Base-by-base conservation (phyloP, 352 stramenopile species). In the Phytophthora constricta region DNA sequence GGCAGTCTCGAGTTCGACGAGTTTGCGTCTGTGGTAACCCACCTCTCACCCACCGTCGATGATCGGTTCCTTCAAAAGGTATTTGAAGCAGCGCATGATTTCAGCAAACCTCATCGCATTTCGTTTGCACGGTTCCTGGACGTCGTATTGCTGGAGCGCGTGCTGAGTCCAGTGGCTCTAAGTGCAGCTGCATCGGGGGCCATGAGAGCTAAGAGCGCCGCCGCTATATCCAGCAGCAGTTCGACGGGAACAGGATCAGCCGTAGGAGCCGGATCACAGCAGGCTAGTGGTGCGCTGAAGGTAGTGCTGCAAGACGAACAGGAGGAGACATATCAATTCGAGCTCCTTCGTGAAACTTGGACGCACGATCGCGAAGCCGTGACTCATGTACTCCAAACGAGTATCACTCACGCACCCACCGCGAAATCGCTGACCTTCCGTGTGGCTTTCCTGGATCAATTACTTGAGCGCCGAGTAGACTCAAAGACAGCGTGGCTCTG, bases 401-500 rank as follows among this genome's bases (percentile, higher is more conserved):
- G 50, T 31, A 90, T 93, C 61, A 81, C 82, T 7, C 86, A 93
- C 69, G 65, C 65, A 16, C 79, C 74, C 16, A 91, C 82, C 0
- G 82, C 72, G 0, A 75, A 82, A 34, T 80, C 80, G 22, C 62
- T 93, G n/a, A 72, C 68, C 23, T 89, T 92, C 61, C 82, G 83
- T 46, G 77, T 90, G 4, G 67, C 73, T 9, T 91, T 93, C 58
- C 72, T 93, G 45, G 77, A 79, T 20, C 82, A 92, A 50, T 72
- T 93, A 39, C 63, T 92, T 8, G 59, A 58, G 28, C 84, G 86
- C 16, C 76, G 80, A 25, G 84, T 92, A 20, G 86, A 93, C 60
- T 74, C 84, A 11, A 91, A 92, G 72, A 93, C 84, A 2, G 86
- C 86, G 58, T 93, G 86, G 86, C 73, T 91, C 50, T 91, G 84